Evolutionary conservation across 148 eudicot genomes (phyloP), one percentile per base, ranked within the genome.

Genomic region (Chenopodium album): DNA sequence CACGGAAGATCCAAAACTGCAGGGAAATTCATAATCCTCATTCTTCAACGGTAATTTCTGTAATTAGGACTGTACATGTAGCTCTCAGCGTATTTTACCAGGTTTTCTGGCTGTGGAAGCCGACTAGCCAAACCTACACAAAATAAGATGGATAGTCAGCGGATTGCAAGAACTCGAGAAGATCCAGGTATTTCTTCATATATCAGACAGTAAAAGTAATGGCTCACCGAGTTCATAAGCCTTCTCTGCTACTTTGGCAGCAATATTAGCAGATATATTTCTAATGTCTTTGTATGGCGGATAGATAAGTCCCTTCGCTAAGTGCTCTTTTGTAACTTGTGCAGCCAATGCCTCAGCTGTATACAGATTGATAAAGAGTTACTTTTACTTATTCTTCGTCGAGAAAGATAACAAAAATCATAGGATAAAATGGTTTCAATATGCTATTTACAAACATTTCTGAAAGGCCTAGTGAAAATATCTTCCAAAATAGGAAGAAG

Each of bases 311-410:
- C 90, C 90, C 64, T 87, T 87, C n/a, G 37, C 84, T 31, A 73
- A 87, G 82, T 89, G 78, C 19, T 87, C 90, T 17, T 90, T 92
- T 4, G 88, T 87, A 19, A 91, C 98, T 88, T 92, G 91, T 50
- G 87, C 82, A 59, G 98, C 98, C 92, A 95, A 85, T 74, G 97
- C 97, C 88, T 93, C 97, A 26, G 98, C 98, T 95, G 92, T 81
- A 32, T 19, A 13, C 16, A 73, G 14, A 77, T 14, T 17, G n/a
- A 16, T 13, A 46, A 41, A 56, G 46, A 44, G 47, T 59, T 22
- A 37, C 16, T 56, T 14, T 56, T 56, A 56, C 20, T 56, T 16
- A 2, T 56, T 5, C 62, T 56, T 4, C 54, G 3, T 50, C 62
- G 17, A 17, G 17, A 6, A 56, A 56, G 20, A 56, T 56, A 56